Conservation (phyloP, 2,329 filamentous ascomycete genomes). For the Trichoderma lentiforme region DNA sequence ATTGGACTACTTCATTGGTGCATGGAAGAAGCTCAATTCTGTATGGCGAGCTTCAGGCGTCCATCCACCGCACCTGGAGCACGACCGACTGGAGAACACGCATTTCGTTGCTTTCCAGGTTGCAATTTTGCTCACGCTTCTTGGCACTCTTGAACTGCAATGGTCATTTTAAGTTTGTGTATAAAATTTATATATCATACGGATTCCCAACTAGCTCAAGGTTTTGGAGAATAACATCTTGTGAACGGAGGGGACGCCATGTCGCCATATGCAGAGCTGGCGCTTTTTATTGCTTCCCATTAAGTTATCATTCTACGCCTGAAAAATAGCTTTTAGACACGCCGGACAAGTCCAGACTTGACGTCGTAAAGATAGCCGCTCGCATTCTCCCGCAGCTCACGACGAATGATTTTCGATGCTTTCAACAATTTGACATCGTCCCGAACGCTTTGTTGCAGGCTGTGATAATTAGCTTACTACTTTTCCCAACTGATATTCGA, state of each 20-base stretch:
- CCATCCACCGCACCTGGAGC: neutral
- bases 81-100: neutral
- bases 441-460: neutral
- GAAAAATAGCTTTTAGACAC: neutral
- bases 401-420: neutral
- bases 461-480: neutral
- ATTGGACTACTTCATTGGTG: neutral
- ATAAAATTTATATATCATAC: neutral
- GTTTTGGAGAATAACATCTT: neutral
- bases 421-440: neutral
- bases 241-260: neutral
- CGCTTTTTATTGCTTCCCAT: neutral
- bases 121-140: too few relatives aligned
- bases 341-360: neutral
- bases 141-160: too few relatives aligned
- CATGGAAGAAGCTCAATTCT: neutral
- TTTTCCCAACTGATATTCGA: neutral
- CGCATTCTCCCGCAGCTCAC: neutral
- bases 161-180: too few relatives aligned
- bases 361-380: neutral
- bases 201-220: neutral
- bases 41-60: neutral
- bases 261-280: neutral
- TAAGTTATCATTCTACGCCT: neutral
- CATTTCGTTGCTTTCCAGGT: neutral